Percentiles rank a stretch among this genome's conserved stretches.
These are phyloP conservation scores for Beauveria sp. DNA, from an alignment of 2,329 filamentous ascomycete species.

Conservation along the genomic window DNA sequence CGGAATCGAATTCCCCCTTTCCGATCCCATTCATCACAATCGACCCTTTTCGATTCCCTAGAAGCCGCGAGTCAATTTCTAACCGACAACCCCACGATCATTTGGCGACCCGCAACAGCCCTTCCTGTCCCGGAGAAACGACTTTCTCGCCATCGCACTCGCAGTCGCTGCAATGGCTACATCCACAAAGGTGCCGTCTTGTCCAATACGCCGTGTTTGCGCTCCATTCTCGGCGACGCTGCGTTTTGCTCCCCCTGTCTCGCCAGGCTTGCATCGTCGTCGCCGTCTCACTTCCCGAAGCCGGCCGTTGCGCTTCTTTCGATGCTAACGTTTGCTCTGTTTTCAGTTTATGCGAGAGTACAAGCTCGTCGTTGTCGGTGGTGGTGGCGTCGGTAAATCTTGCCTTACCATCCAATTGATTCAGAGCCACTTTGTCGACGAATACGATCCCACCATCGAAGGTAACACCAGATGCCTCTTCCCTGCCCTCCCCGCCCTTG, in stretches of 20 bases:
- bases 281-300: no score
- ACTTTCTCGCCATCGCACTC: not conserved
- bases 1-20: not conserved
- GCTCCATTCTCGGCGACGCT: not conserved
- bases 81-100: slow-evolving; percentile 4
- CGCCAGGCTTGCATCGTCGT: no score
- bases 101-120: slow-evolving; percentile 9
- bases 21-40: not conserved
- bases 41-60: not conserved
- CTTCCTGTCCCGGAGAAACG: not conserved
- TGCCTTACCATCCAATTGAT: slow-evolving; percentile 97
- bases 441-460: slow-evolving; percentile 99
- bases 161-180: slow-evolving; percentile 12
- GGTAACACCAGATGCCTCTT: slow-evolving; percentile 47
- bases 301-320: not conserved
- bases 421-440: slow-evolving; percentile 96
- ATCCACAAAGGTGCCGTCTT: slow-evolving; percentile 11
- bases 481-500: not conserved
- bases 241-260: not conserved
- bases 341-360: slow-evolving; percentile 78
- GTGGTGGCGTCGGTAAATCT: slow-evolving; percentile 97
- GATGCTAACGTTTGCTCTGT: slow-evolving; percentile 3
- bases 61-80: slow-evolving; percentile 6
- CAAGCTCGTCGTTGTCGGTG: slow-evolving; percentile 93
- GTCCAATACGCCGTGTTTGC: not conserved